Conservation (phyloP, 2,329 filamentous ascomycete species). For the Trichoderma koningii region DNA sequence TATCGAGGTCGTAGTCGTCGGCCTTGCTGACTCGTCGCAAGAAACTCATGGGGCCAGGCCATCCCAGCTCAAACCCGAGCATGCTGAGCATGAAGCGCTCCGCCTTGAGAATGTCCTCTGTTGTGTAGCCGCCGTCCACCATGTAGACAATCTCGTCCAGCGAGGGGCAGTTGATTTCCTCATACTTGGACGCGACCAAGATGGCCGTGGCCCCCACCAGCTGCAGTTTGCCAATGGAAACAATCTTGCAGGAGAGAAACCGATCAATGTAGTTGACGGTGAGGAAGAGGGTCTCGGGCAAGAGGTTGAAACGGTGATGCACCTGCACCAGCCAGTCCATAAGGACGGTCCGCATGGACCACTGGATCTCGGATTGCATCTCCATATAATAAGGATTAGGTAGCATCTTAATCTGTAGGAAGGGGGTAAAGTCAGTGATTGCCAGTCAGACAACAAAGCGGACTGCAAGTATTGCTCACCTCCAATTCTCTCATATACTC, state of each 20-base stretch:
- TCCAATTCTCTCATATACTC: constrained; percentile 87
- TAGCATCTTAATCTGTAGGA: constrained; percentile 68
- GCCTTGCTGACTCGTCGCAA: constrained; percentile 96
- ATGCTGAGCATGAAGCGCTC: constrained; percentile 98
- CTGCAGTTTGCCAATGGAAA: constrained; percentile 92
- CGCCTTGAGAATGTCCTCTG: constrained; percentile 92
- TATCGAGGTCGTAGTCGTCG: constrained; percentile 95
- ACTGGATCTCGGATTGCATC: constrained; percentile 93
- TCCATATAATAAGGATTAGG: constrained; percentile 97
- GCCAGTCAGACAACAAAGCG: background rate
- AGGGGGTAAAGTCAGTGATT: background rate
- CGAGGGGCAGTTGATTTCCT: constrained; percentile 97
- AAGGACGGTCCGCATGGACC: constrained; percentile 96
- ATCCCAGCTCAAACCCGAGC: constrained; percentile 92
- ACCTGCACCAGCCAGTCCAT: constrained; percentile 99
- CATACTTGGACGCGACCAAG: constrained; percentile 95
- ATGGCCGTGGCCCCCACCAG: constrained; percentile 94
- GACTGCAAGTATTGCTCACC: constrained; percentile 51
- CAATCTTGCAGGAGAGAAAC: constrained; percentile 91
- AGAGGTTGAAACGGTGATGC: constrained; percentile 83
- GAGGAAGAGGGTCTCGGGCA: constrained; percentile 93
- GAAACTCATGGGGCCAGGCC: constrained; percentile 99
- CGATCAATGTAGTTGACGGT: constrained; percentile 97
- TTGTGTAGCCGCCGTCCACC: constrained; percentile 88
- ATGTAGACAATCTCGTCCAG: constrained; percentile 96